A percentile compares a stretch with the other conserved stretches of the same genome.
Evolutionary conservation across 495 filamentous ascomycete species (phyloP).

Genomic region (Neurospora intermedia): DNA sequence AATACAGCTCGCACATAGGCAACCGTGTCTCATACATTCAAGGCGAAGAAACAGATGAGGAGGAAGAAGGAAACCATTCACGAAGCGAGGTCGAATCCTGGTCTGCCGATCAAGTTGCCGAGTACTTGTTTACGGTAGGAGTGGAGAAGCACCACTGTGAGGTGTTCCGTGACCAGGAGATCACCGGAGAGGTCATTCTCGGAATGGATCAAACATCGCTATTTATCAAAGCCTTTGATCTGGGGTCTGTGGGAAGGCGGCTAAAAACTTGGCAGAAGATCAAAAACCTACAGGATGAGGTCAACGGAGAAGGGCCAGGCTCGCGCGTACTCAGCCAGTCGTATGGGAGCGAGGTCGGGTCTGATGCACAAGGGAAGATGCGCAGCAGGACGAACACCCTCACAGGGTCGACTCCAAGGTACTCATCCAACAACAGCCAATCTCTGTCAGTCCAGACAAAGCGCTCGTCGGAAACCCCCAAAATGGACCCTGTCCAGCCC

Average conservation of each 20-base stretch:
- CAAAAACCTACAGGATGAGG: conserved; percentile 77
- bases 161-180: conserved; percentile 92
- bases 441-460: conserved; percentile 31
- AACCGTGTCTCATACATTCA: conserved; percentile 81
- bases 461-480: conserved; percentile 34
- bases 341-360: conserved; percentile 44
- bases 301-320: conserved; percentile 32
- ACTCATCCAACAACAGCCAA: conserved; percentile 25
- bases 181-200: conserved; percentile 82
- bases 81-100: conserved; percentile 60
- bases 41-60: conserved; percentile 76
- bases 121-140: conserved; percentile 69
- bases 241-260: conserved; percentile 79
- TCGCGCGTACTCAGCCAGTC: conserved; percentile 37
- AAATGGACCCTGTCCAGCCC: conserved; percentile 25
- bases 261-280: conserved; percentile 95
- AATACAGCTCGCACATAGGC: conserved; percentile 71
- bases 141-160: conserved; percentile 81
- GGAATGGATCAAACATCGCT: conserved; percentile 90
- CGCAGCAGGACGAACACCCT: conserved; percentile 44
- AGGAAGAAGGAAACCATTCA: conserved; percentile 43
- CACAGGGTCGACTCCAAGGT: conserved; percentile 74
- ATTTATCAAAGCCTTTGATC: conserved; percentile 89
- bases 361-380: conserved; percentile 32
- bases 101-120: conserved; percentile 68